Percentiles rank a stretch among this genome's conserved stretches.
Evolutionary conservation across 352 stramenopile species (phyloP).

Genomic region (Phytophthora megakarya): DNA sequence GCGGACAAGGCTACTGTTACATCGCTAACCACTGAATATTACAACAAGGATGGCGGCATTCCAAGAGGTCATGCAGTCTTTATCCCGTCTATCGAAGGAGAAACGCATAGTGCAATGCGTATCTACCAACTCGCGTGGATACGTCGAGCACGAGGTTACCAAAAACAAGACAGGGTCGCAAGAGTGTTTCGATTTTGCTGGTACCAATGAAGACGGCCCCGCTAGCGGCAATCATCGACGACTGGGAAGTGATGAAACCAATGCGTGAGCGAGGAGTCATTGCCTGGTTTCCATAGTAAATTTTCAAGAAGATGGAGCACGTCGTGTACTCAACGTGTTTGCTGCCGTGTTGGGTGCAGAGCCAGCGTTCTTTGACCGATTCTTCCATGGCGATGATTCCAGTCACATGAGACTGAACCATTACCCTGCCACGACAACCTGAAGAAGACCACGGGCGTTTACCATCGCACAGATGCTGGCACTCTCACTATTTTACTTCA

Average conservation of each 20-base stretch:
- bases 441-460: conserved; percentile 42
- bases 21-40: conserved; percentile 82
- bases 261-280: conserved; percentile 47
- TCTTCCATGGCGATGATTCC: conserved; percentile 71
- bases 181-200: conserved; percentile 75
- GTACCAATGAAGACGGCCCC: conserved; percentile 42
- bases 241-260: conserved; percentile 85
- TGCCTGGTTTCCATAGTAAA: conserved; percentile 59
- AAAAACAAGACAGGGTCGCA: conserved; percentile 70
- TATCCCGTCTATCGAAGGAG: conserved; percentile 80
- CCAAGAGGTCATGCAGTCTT: conserved; percentile 62
- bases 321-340: conserved; percentile 55
- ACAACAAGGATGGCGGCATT: conserved; percentile 62
- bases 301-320: conserved; percentile 54
- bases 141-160: conserved; percentile 93
- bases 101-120: conserved; percentile 59
- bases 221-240: conserved; percentile 56
- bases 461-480: conserved; percentile 37
- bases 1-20: conserved; percentile 86
- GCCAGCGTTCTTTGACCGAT: conserved; percentile 55
- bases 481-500: conserved; percentile 60
- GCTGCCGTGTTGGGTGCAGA: conserved; percentile 47
- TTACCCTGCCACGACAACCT: conserved; percentile 73
- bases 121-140: conserved; percentile 86
- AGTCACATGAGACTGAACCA: conserved; percentile 91